Conservation (phyloP, 768 basidiomycete genomes). For the Russula ochroleuca region DNA sequence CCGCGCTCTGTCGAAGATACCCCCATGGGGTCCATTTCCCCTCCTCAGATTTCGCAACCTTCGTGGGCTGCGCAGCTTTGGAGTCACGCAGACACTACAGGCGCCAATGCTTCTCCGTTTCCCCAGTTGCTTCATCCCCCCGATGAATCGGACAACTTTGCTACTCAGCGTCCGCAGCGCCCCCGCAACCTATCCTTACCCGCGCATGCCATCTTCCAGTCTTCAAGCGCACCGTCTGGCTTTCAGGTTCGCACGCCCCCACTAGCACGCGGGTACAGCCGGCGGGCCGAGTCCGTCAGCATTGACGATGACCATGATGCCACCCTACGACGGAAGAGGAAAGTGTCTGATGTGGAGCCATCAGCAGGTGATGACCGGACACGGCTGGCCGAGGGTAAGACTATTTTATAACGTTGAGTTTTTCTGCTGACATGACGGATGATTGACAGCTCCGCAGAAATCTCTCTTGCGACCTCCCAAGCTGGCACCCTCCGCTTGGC, state of each 20-base stretch:
- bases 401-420: constrained; percentile 24
- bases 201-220: constrained; percentile 58
- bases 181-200: constrained; percentile 42
- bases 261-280: constrained; percentile 57
- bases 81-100: constrained; percentile 40
- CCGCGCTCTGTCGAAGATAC: constrained; percentile 47
- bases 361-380: constrained; percentile 28
- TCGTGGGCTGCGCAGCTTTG: constrained; percentile 66
- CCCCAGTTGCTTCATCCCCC: constrained; percentile 40
- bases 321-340: constrained; percentile 61
- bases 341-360: constrained; percentile 30
- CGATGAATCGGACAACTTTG: constrained; percentile 41
- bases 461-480: constrained; percentile 84
- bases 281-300: constrained; percentile 62
- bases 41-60: constrained; percentile 59
- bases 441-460: constrained; percentile 54
- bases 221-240: constrained; percentile 65
- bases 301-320: constrained; percentile 62
- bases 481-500: constrained; percentile 92
- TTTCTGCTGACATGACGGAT: constrained; percentile 27
- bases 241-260: constrained; percentile 45
- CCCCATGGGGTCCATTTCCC: constrained; percentile 47
- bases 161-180: constrained; percentile 40
- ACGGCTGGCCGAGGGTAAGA: constrained; percentile 26
- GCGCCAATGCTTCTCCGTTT: constrained; percentile 35